These are phyloP conservation scores for Drechslerella dactyloides DNA, from an alignment of 2,329 filamentous ascomycete species.

Conservation along the genomic window DNA sequence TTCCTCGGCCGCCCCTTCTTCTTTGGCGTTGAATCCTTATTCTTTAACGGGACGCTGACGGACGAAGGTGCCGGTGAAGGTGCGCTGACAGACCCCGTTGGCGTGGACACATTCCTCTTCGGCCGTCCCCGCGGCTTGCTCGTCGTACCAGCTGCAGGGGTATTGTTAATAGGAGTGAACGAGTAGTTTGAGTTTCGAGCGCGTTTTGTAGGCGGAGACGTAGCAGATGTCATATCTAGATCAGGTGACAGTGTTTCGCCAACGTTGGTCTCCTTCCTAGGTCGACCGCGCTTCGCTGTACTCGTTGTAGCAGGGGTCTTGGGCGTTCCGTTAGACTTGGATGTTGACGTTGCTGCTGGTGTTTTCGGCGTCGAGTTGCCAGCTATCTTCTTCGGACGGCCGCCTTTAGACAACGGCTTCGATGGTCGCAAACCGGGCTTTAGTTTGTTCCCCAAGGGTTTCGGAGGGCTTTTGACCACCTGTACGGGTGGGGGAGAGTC, in stretches of 20 bases:
- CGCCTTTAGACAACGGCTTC: constrained; percentile 24
- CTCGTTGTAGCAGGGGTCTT: constrained; percentile 9
- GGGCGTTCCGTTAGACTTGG: constrained; percentile 15
- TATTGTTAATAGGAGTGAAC: constrained; percentile 11
- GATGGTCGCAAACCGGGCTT: constrained; percentile 31
- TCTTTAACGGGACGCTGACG: not conserved
- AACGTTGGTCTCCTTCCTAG: constrained; percentile 13
- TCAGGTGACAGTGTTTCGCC: constrained; percentile 3
- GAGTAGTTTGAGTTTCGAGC: constrained; percentile 2
- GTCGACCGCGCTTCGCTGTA: constrained; percentile 29
- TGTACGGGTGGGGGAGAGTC: not conserved
- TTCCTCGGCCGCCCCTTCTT: constrained; percentile 27
- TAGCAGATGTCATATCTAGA: constrained; percentile 9
- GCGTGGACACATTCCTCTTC: constrained; percentile 17
- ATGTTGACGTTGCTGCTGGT: not conserved
- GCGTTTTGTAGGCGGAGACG: constrained; percentile 30
- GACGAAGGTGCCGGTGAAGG: not conserved
- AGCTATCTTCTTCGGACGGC: constrained; percentile 33
- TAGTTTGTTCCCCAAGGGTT: not conserved
- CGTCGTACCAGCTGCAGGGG: constrained; percentile 8
- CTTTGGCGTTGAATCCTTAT: constrained; percentile 20
- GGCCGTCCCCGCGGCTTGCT: constrained; percentile 23
- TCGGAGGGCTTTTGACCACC: not conserved
- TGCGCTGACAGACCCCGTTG: constrained; percentile 10
- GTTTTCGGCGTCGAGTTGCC: constrained; percentile 13